Base-by-base conservation (phyloP, 371 early-diverging fungal genomes). In the Batkoa obscura region DNA sequence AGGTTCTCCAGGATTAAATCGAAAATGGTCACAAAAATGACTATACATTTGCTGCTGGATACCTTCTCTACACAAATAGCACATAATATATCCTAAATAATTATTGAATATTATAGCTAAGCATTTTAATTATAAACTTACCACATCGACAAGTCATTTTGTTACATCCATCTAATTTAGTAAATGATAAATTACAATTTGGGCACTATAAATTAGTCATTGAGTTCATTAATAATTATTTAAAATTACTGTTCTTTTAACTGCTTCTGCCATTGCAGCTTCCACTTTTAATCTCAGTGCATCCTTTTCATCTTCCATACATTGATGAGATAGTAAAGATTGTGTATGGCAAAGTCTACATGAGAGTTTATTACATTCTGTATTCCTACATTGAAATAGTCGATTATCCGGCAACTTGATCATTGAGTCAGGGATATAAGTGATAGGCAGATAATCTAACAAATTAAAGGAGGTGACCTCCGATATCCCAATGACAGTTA, bases 1-100 rank as follows among this genome's bases (percentile, higher is more conserved):
- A 50, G 60, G 59, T 5, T 59, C 50, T 2, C 76, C 78, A 0
- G 78, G 74, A 45, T 69, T 56, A 1, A 64, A 60, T 48, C 78
- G 72, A 57, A 78, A 79, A 64, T 81, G 81, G 48, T 74, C 68
- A 63, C 79, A 81, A 52, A 62, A 81, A 61, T 81, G 81, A 10
- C 58, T 50, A 52, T 81, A 81, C 0, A 72, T 71, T 58, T 75
- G 77, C 53, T 63, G 53, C 1, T 61, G 53, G 51, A 78, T 74
- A 55, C 78, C 79, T 53, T 75, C 69, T 56, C 81, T 67, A 57
- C 81, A 81, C 2, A 79, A 63, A 62, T 78, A 79, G 53, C 81
- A 81, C 81, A 81, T 81, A 30, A 67, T 59, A 61, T 77, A 76
- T 66, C 23, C 23, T 23, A 73, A 50, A 10, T 9, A 48, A 48